Percentiles rank a stretch among this genome's conserved stretches.
Evolutionary conservation across 306 rosid genomes (phyloP).

Genomic region (Prunus campanulata): DNA sequence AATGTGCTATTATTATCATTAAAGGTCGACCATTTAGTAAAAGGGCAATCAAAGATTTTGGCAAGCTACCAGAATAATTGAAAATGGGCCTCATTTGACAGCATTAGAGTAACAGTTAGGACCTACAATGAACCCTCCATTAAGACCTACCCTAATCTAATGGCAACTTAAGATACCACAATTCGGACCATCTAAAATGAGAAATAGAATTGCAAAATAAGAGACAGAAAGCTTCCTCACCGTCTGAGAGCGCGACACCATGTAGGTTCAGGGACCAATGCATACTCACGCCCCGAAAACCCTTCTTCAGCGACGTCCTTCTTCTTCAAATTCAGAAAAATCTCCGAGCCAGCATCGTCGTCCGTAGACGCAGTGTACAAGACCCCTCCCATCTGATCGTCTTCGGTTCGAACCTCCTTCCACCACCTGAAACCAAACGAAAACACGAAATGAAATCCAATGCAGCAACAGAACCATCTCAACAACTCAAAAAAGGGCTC

Average conservation of each 20-base stretch:
- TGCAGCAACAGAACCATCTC: not conserved
- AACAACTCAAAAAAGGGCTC: not conserved
- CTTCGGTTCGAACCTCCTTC: slow-evolving; percentile 49
- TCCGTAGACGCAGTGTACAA: slow-evolving; percentile 43
- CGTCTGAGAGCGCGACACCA: slow-evolving; percentile 74
- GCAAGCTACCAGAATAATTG: not conserved
- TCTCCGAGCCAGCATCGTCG: slow-evolving; percentile 35
- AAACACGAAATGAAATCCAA: slow-evolving; percentile 6
- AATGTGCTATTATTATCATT: not conserved
- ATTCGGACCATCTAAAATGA: not conserved
- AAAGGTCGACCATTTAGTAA: not conserved
- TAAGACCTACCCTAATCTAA: not conserved
- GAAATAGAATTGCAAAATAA: not conserved
- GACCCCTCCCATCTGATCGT: slow-evolving; percentile 47
- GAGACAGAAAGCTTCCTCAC: slow-evolving; percentile 31
- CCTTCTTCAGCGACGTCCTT: slow-evolving; percentile 42
- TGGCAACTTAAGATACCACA: not conserved
- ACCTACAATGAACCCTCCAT: not conserved
- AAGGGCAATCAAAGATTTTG: not conserved
- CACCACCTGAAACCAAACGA: slow-evolving; percentile 64
- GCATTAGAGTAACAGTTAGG: not conserved
- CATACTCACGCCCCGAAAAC: slow-evolving; percentile 60
- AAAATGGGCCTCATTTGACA: not conserved
- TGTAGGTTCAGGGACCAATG: slow-evolving; percentile 62
- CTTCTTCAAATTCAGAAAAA: slow-evolving; percentile 51